Base-by-base conservation (phyloP, 2,329 filamentous ascomycete species). In the Aspergillus spinulosporus region DNA sequence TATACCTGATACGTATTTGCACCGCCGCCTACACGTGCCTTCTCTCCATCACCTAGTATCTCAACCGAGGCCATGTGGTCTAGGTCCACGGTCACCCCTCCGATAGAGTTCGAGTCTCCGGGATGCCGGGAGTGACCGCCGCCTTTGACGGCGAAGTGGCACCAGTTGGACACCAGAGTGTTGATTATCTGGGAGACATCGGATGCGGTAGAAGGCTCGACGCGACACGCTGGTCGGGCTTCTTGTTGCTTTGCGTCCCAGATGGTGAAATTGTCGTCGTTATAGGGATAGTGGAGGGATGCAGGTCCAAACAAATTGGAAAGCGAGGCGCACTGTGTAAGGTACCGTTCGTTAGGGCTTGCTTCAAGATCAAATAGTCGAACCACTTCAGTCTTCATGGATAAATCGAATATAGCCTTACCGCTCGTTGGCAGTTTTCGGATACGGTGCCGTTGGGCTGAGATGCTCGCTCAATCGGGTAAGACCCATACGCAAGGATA, bases 91-190 rank as follows among this genome's bases (percentile, higher is more conserved):
- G 64, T 65, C 15, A 66, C 61, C 15, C 61, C 65, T 1, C 70
- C 74, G 14, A 76, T 67, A 28, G 82, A 76, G 60, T 77, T 83
- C 3, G 80, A 74, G 49, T 77, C 79, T 62, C 76, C 77, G 32
- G 78, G 74, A 58, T 82, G 80, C 7, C 80, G 77, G 52, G 79
- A 80, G 65, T 84, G 81, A 1, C 82, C 82, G 14, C 82, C 82
- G 0, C 77, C 77, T 61, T 82, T 81, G 65, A 84, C 67, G 7
- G 82, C 80, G 52, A 84, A 84, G 2, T 61, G 59, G 48, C 66
- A 69, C 57, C 59, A 61, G 26, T 59, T 48, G n/a, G 54, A 26
- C 5, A 64, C 57, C 4, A 63, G 55, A 9, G 63, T 54, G 21
- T 51, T 29, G 5, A 67, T n/a, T 2, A 61, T 37, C 8, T 58